Evolutionary conservation across 2,329 filamentous ascomycete genomes (phyloP), one percentile per base, ranked within the genome.

Genomic region (Ophiostoma sp.): DNA sequence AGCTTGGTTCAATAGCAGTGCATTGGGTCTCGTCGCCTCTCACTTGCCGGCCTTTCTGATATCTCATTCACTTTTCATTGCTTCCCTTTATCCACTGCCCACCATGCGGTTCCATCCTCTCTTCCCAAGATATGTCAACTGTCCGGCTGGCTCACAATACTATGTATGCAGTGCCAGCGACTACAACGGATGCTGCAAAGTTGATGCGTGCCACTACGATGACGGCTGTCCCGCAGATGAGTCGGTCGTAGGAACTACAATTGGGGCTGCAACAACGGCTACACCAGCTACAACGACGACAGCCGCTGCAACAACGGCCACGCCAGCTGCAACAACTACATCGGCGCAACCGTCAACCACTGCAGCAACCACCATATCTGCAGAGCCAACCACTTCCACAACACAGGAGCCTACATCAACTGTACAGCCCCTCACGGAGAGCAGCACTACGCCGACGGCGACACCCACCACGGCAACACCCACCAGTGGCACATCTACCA

Each of bases 101-200:
- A 68, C 12, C n/a, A 70, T 73, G 72, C 65, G 52, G 4, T 65
- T 70, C 16, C 58, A 63, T 8, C 36, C 52, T 5, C 38, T 58
- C 27, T 55, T 68, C 36, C 16, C 18, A 47, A n/a, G 64, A 12
- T 18, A 62, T 49, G 45, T 40, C 12, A 64, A 66, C 64, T 81
- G 81, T 64, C 70, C 74, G 6, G 3, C 68, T 7, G 76, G 75
- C 69, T 72, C 71, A 27, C 44, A 66, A 42, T 82, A 76, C 70
- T 83, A 80, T 71, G 65, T 70, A 38, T 84, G 81, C 71, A 69
- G 64, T 14, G 55, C 66, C 64, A 79, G 75, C 71, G 70, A 71
- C 44, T 83, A 80, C 71, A 68, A 66, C 2, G 82, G 81, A 18
- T 85, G 84, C 72, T 85, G 83, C 73, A 73, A 75, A 14, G 73